Evolutionary conservation across 163 green algal genomes (phyloP).

Genomic region (Scenedesmus sp.): DNA sequence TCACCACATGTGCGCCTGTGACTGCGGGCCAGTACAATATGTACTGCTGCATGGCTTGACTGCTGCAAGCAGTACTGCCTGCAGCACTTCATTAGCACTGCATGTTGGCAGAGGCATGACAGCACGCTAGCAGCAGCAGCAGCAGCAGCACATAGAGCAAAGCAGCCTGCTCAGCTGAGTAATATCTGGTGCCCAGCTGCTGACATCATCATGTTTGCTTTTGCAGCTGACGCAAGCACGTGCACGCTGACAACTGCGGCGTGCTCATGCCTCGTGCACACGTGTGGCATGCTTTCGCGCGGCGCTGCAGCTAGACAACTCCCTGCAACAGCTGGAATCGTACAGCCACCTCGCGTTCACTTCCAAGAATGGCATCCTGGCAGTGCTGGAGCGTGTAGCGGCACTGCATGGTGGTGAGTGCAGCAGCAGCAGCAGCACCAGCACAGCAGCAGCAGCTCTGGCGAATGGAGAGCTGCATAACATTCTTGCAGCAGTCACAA

Average conservation of each 20-base stretch:
- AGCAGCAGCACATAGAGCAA: background rate
- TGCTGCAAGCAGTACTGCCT: background rate
- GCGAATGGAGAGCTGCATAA: background rate
- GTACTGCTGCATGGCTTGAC: too few species aligned
- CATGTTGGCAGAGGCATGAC: background rate
- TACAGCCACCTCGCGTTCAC: constrained; percentile 73
- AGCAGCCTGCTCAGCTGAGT: too few species aligned
- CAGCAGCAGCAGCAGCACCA: background rate
- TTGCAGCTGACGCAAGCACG: background rate
- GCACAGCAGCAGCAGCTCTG: background rate
- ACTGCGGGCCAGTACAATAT: too few species aligned
- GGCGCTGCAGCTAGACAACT: constrained; percentile 42
- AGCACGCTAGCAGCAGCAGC: background rate
- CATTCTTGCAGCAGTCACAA: too few species aligned
- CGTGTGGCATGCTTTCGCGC: background rate
- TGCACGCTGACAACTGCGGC: background rate
- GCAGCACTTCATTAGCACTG: background rate
- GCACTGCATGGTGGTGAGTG: constrained; percentile 43
- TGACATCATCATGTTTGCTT: background rate
- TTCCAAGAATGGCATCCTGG: constrained; percentile 71
- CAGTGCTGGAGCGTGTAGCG: constrained; percentile 56
- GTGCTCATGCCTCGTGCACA: background rate
- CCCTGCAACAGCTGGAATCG: constrained; percentile 50
- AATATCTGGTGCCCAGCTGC: too few species aligned
- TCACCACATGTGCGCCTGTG: background rate